These are phyloP conservation scores for Pulveroboletus sp. DNA, from an alignment of 768 basidiomycete species.

Conservation along the genomic window DNA sequence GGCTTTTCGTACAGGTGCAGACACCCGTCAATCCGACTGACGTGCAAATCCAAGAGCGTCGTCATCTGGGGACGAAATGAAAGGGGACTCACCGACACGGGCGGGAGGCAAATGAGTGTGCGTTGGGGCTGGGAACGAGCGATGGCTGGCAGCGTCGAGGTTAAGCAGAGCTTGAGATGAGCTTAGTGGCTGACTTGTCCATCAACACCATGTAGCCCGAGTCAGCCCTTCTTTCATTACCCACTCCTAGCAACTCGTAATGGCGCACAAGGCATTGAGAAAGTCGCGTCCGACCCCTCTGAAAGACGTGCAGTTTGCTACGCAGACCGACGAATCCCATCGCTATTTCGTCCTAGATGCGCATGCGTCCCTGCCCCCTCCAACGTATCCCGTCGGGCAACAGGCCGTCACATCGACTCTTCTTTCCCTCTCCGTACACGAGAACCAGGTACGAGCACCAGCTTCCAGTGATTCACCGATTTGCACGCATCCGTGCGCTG, in stretches of 20 bases:
- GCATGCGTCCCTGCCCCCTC: neutral
- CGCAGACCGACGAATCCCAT: conserved; percentile 9
- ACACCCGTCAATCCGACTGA: conserved; percentile 46
- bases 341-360: conserved; percentile 12
- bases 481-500: neutral
- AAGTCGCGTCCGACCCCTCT: conserved; percentile 12
- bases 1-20: conserved; percentile 30
- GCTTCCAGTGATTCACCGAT: neutral
- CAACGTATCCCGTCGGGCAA: conserved; percentile 4
- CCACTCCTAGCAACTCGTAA: neutral
- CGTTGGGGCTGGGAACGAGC: neutral
- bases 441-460: neutral
- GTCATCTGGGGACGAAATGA: conserved; percentile 28
- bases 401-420: neutral
- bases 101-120: neutral
- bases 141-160: neutral
- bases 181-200: conserved; percentile 16
- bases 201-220: neutral
- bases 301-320: conserved; percentile 15
- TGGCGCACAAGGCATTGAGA: conserved; percentile 3
- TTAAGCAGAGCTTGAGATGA: conserved; percentile 1
- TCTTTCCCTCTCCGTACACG: neutral
- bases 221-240: neutral
- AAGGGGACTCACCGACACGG: conserved; percentile 18
- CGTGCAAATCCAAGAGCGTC: conserved; percentile 55